Evolutionary conservation across 805 yeast genomes (phyloP), one percentile per base, ranked within the genome.

Genomic region (Candida palmyrensis): DNA sequence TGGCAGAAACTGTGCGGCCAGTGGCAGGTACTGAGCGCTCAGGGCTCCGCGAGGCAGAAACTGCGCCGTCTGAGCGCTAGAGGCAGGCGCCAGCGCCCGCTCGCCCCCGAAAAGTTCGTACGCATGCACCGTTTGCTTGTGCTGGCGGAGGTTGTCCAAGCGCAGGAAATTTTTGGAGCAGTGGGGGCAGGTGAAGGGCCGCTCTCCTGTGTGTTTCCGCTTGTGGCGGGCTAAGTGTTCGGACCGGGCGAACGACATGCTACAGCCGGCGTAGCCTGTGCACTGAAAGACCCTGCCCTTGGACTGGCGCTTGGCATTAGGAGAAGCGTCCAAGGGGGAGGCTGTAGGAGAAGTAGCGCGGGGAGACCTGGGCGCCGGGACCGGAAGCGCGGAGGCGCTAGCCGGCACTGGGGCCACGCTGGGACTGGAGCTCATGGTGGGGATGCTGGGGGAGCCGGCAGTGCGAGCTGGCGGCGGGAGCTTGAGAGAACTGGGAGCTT

Each of bases 161-260:
- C 97, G 70, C 12, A 88, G 79, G 53, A 88, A 88, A 51, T 77
- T 73, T 50, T 88, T 78, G 21, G 78, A 66, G 53, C 95, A 85
- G 54, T 82, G 82, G 30, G 81, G 82, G 56, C 97, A 88, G 34
- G 83, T 77, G 55, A 87, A 88, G 2, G 97, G 97, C 37, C 95
- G 68, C 55, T 88, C 97, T 27, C 96, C 97, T 1, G 96, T 89
- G 55, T 88, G 97, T 48, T 88, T 89, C 38, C 96, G 66, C 34
- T 89, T 82, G 61, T 88, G 97, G 38, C 97, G 69, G 1, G 96
- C 95, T 45, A 88, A 69, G 58, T 89, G 97, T 54, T 89, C 97
- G 6, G 92, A 81, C 31, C 97, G 68, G 2, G 95, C 84, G 57
- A 88, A 88, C 5, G 89, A 73, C 95, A 89, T 88, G 36, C 65